phyloP scores from a whole-genome alignment of 768 basidiomycete genomes.

The Suillus tomentosus region DNA sequence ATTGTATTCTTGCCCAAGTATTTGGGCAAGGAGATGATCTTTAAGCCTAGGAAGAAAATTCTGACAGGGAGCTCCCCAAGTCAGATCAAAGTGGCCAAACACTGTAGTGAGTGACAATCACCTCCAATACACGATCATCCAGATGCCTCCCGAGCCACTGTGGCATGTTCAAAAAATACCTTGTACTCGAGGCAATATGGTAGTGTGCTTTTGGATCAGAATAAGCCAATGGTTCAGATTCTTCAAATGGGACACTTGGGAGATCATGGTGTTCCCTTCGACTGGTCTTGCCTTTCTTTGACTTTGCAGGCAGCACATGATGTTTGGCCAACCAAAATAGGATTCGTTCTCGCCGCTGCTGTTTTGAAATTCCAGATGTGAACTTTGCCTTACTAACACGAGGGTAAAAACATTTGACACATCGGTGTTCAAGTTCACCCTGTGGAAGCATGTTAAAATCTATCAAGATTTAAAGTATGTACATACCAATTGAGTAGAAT shows the following conservation, averaged over 20 bases:
- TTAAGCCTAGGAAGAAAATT: constrained; percentile 27
- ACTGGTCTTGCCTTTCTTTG: neutral
- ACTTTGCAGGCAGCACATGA: neutral
- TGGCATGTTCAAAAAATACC: neutral
- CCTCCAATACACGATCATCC: neutral
- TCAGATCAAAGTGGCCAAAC: too few species aligned
- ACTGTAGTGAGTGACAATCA: too few species aligned
- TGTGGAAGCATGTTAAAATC: constrained; percentile 12
- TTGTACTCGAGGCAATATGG: neutral
- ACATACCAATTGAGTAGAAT: constrained; percentile 33
- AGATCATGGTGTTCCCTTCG: neutral
- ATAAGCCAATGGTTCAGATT: neutral
- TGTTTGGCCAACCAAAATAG: constrained; percentile 12
- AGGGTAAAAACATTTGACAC: constrained; percentile 37
- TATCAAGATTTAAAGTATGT: neutral
- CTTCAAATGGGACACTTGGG: neutral
- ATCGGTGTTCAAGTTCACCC: constrained; percentile 40
- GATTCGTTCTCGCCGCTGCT: constrained; percentile 19
- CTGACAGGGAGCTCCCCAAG: neutral
- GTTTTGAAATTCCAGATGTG: constrained; percentile 29
- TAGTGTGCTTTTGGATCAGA: neutral
- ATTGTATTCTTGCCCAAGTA: constrained; percentile 1
- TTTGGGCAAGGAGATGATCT: constrained; percentile 14
- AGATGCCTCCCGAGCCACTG: neutral
- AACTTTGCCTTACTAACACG: constrained; percentile 35